Percentiles rank a stretch among this genome's conserved stretches.
Evolutionary conservation across 768 basidiomycete genomes (phyloP).

Genomic region (Mycena amicta): DNA sequence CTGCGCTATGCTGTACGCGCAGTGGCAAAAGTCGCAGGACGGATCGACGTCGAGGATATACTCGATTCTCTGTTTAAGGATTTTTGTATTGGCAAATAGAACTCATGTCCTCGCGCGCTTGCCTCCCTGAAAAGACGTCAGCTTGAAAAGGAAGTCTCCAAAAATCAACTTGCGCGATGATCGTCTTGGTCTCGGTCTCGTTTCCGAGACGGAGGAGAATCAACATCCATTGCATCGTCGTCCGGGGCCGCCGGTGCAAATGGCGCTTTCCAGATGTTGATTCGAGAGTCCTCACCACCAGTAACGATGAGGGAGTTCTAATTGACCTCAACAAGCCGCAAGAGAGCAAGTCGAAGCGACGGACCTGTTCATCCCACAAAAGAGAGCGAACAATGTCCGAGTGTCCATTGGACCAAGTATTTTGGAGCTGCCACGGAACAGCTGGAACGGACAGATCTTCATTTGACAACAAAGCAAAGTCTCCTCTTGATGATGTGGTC

Average conservation of each 20-base stretch:
- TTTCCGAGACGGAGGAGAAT: constrained; percentile 23
- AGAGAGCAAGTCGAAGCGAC: background rate
- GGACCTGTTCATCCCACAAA: constrained; percentile 57
- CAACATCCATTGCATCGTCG: constrained; percentile 32
- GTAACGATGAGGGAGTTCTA: constrained; percentile 47
- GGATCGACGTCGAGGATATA: constrained; percentile 81
- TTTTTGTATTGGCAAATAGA: constrained; percentile 87
- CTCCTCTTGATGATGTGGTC: constrained; percentile 45
- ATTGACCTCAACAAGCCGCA: background rate
- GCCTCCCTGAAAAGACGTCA: constrained; percentile 5
- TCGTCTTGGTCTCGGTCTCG: constrained; percentile 27
- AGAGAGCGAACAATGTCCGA: constrained; percentile 58
- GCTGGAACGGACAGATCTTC: constrained; percentile 37
- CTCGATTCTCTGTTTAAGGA: constrained; percentile 81
- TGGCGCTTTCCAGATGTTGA: constrained; percentile 43
- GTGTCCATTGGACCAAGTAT: constrained; percentile 59
- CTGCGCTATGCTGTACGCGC: constrained; percentile 83
- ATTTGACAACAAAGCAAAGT: constrained; percentile 56
- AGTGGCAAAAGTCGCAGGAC: constrained; percentile 82
- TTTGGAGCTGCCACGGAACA: constrained; percentile 52
- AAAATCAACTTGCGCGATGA: constrained; percentile 22
- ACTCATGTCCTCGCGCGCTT: constrained; percentile 10
- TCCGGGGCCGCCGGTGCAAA: constrained; percentile 1
- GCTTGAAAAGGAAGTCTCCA: background rate
- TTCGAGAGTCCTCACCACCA: constrained; percentile 53